Percentiles rank a stretch among this genome's conserved stretches.
These are phyloP conservation scores for Phylloporus arenicola DNA, from an alignment of 768 basidiomycete genomes.

Conservation along the genomic window DNA sequence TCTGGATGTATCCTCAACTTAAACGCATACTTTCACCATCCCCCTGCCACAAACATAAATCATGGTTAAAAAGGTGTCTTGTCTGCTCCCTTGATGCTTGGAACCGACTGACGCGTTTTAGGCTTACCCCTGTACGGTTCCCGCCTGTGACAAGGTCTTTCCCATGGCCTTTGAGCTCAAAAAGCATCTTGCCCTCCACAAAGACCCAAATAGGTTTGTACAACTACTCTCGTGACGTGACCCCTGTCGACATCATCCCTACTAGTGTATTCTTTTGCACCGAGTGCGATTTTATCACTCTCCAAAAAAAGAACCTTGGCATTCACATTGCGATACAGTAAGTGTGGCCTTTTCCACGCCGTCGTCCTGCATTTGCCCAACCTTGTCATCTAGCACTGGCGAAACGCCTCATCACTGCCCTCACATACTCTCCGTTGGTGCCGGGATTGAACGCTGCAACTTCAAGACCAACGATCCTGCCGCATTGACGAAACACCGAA, in stretches of 20 bases:
- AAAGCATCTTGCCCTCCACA: constrained; percentile 10
- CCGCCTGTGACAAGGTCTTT: constrained; percentile 4
- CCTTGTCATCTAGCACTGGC: constrained; percentile 15
- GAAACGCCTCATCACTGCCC: constrained; percentile 12
- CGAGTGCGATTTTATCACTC: constrained; percentile 11
- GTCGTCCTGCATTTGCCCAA: neutral
- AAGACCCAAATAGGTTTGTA: constrained; percentile 5
- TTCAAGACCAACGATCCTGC: constrained; percentile 25
- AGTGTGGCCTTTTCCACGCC: neutral
- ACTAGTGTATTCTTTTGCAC: constrained; percentile 17
- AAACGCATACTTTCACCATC: neutral
- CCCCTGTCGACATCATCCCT: neutral
- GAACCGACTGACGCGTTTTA: neutral
- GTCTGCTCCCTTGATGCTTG: neutral
- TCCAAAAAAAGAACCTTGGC: constrained; percentile 17
- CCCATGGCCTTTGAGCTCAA: constrained; percentile 4
- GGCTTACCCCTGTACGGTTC: constrained; percentile 2
- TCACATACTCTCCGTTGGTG: neutral
- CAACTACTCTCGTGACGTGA: neutral
- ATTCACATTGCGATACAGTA: constrained; percentile 21
- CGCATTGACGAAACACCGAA: constrained; percentile 23
- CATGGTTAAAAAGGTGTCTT: constrained; percentile 10
- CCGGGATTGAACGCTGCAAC: constrained; percentile 4
- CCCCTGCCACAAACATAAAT: neutral
- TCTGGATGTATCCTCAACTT: neutral